phyloP scores from a whole-genome alignment of 805 yeast genomes.

The Nakazawaea populi region DNA sequence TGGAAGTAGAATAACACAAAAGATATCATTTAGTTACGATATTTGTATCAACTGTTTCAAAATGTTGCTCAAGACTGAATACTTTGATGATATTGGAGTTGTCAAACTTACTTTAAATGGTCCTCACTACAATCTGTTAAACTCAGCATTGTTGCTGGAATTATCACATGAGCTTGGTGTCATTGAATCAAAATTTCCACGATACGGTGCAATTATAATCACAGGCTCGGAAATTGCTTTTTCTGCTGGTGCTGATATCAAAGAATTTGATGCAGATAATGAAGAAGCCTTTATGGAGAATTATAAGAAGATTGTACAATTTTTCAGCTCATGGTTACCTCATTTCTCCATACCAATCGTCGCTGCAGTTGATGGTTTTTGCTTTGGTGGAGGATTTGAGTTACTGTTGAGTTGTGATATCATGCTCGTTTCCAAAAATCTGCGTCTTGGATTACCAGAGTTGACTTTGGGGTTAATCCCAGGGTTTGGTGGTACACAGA shows the following conservation, averaged over 20 bases:
- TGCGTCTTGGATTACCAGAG: constrained; percentile 51
- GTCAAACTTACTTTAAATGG: constrained; percentile 3
- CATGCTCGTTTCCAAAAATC: constrained; percentile 41
- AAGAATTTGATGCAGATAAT: not conserved
- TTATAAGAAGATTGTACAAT: not conserved
- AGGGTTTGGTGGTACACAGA: constrained; percentile 51
- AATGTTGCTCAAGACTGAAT: not conserved
- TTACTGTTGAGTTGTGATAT: constrained; percentile 47
- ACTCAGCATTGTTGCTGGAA: not conserved
- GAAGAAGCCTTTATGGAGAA: not conserved
- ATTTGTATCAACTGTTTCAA: no score
- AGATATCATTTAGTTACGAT: no score
- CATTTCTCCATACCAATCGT: constrained; percentile 39
- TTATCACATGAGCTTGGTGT: not conserved
- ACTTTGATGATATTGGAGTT: not conserved
- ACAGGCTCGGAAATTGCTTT: constrained; percentile 3
- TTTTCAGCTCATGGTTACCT: constrained; percentile 31
- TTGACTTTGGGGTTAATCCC: constrained; percentile 46
- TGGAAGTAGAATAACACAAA: no score
- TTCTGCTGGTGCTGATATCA: constrained; percentile 5
- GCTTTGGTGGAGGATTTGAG: constrained; percentile 52
- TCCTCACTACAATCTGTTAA: constrained; percentile 3
- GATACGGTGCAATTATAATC: constrained; percentile 4
- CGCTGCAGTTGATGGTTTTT: constrained; percentile 47
- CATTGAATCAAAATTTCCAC: not conserved